Evolutionary conservation across 345 rosid species (phyloP).

Genomic region (Bruguiera parviflora): DNA sequence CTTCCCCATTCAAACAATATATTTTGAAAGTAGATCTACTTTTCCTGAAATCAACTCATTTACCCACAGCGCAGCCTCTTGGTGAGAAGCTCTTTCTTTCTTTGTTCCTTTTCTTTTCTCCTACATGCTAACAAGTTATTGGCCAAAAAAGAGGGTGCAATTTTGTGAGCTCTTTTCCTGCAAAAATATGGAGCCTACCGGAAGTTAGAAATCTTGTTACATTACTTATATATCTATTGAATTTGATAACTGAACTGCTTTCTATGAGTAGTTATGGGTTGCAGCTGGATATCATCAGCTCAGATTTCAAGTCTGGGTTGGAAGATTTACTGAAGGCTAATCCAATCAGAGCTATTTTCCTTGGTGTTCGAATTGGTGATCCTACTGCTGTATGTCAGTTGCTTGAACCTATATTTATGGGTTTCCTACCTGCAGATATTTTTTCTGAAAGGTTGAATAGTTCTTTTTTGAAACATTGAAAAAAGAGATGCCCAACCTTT

Average conservation of each 20-base stretch:
- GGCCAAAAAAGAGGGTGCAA: not conserved
- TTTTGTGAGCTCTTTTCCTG: not conserved
- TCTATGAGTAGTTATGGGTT: constrained; percentile 63
- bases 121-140: not conserved
- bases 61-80: constrained; percentile 75
- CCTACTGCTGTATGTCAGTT: constrained; percentile 85
- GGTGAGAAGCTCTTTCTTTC: constrained; percentile 36
- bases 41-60: constrained; percentile 88
- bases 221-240: not conserved
- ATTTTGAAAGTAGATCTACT: constrained; percentile 81
- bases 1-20: constrained; percentile 86
- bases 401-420: constrained; percentile 1
- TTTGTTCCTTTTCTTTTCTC: not conserved
- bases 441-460: not conserved
- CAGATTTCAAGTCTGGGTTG: constrained; percentile 95
- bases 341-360: constrained; percentile 93
- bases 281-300: constrained; percentile 69
- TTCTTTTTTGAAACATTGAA: constrained; percentile 6
- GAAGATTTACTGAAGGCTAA: constrained; percentile 72
- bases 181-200: constrained; percentile 1
- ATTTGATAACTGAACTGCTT: constrained; percentile 11
- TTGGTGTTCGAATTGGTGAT: constrained; percentile 97
- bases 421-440: not conserved
- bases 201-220: not conserved
- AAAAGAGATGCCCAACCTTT: not conserved